Evolutionary conservation across 78 protist genomes (phyloP).

Genomic region (Polysphondylium violaceum): DNA sequence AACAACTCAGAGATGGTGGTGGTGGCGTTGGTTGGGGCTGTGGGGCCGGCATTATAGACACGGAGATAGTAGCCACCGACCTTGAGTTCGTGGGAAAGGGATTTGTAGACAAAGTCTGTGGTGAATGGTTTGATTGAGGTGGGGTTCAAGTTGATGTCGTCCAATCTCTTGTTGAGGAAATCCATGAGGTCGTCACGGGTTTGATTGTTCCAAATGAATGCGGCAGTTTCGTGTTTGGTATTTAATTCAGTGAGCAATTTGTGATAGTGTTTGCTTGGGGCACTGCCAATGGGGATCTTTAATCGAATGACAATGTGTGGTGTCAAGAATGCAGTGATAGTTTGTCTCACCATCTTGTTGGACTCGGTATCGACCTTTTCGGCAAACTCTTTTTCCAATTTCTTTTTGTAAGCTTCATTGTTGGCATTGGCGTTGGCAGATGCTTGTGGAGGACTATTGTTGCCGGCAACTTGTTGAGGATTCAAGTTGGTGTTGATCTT

Average conservation of each 20-base stretch:
- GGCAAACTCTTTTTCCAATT: slow-evolving; percentile 24
- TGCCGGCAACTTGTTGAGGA: background rate
- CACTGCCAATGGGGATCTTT: slow-evolving; percentile 56
- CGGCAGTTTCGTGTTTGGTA: slow-evolving; percentile 83
- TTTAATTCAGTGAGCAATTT: slow-evolving; percentile 48
- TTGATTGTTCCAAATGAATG: slow-evolving; percentile 86
- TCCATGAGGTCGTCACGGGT: slow-evolving; percentile 78
- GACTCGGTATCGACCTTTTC: slow-evolving; percentile 50
- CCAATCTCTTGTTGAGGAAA: slow-evolving; percentile 44
- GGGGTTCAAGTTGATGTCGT: slow-evolving; percentile 30
- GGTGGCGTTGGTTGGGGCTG: slow-evolving; percentile 63
- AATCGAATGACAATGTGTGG: slow-evolving; percentile 48
- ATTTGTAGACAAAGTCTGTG: slow-evolving; percentile 25
- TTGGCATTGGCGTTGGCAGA: background rate
- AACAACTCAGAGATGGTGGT: slow-evolving; percentile 42
- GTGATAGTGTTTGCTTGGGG: slow-evolving; percentile 57
- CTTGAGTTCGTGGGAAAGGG: slow-evolving; percentile 60
- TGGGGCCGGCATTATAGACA: slow-evolving; percentile 74
- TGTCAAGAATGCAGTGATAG: slow-evolving; percentile 26
- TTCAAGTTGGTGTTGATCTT: background rate
- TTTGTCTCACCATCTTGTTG: slow-evolving; percentile 25
- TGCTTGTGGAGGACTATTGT: slow-evolving; percentile 3
- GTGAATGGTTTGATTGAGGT: slow-evolving; percentile 36
- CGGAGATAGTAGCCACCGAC: slow-evolving; percentile 82
- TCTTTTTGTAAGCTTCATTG: slow-evolving; percentile 22